Evolutionary conservation across 176 grass and related monocot genomes (phyloP).

Genomic region (Avena eriantha): DNA sequence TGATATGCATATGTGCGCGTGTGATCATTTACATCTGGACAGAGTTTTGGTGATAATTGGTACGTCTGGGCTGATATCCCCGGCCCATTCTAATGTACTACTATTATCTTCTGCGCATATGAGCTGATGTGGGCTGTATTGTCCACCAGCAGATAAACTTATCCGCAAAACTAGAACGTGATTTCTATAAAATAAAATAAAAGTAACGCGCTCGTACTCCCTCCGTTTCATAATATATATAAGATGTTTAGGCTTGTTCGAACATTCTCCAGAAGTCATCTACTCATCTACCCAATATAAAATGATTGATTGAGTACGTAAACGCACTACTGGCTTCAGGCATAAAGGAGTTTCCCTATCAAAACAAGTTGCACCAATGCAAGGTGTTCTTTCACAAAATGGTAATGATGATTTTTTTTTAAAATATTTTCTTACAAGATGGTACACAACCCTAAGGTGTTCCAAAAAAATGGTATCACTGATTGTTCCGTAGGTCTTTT

Average conservation of each 20-base stretch:
- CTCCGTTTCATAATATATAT: too few relatives aligned
- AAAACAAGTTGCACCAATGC: neutral
- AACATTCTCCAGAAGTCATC: too few relatives aligned
- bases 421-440: neutral
- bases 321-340: neutral
- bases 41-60: neutral
- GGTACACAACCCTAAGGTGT: too few relatives aligned
- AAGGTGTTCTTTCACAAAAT: neutral
- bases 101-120: neutral
- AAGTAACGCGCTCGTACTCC: too few relatives aligned
- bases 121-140: neutral
- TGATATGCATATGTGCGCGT: too few relatives aligned
- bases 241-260: too few relatives aligned
- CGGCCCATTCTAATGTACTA: neutral
- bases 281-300: neutral
- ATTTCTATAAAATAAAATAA: too few relatives aligned
- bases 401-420: neutral
- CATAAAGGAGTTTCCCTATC: neutral
- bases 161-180: neutral
- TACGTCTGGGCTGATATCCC: neutral
- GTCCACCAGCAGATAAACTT: neutral
- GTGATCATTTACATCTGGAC: neutral
- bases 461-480: too few relatives aligned
- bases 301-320: neutral
- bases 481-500: too few relatives aligned